phyloP scores from a whole-genome alignment of 441 rosid species.

The Pelargonium citronellum region DNA sequence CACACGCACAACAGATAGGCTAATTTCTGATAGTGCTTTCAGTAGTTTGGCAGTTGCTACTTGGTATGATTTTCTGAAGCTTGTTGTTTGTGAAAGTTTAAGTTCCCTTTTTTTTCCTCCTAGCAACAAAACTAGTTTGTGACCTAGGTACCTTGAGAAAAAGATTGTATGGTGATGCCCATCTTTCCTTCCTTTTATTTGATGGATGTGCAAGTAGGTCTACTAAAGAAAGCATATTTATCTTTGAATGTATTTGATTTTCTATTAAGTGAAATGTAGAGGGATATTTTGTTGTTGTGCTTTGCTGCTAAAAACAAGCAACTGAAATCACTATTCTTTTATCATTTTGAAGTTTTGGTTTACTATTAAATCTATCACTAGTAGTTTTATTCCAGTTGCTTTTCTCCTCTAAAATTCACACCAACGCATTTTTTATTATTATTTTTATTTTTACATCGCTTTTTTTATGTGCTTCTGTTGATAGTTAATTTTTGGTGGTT shows the following conservation, averaged over 20 bases:
- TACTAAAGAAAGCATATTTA: not conserved
- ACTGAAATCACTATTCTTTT: not conserved
- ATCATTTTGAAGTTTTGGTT: slow-evolving; percentile 2
- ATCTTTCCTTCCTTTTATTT: not conserved
- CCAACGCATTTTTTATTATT: too few relatives aligned
- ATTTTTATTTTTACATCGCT: not conserved
- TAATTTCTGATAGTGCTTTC: not conserved
- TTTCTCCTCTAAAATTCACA: slow-evolving; percentile 2
- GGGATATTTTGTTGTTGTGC: not conserved
- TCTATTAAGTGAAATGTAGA: not conserved
- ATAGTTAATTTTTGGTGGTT: slow-evolving; percentile 6
- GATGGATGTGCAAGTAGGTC: not conserved
- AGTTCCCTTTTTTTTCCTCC: slow-evolving; percentile 3
- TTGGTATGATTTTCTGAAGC: not conserved
- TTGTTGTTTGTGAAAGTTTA: slow-evolving; percentile 8
- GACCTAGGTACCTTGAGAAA: slow-evolving; percentile 13
- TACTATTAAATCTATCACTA: slow-evolving; percentile 1
- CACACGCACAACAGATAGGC: not conserved
- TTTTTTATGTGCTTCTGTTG: not conserved
- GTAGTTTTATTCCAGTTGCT: not conserved
- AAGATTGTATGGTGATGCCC: not conserved
- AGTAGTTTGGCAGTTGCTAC: slow-evolving; percentile 4
- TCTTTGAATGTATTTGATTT: slow-evolving; percentile 3
- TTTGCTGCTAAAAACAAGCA: not conserved
- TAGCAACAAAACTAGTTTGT: slow-evolving; percentile 9